Base-by-base conservation (phyloP, 2,329 filamentous ascomycete species). In the Thelonectria olida region DNA sequence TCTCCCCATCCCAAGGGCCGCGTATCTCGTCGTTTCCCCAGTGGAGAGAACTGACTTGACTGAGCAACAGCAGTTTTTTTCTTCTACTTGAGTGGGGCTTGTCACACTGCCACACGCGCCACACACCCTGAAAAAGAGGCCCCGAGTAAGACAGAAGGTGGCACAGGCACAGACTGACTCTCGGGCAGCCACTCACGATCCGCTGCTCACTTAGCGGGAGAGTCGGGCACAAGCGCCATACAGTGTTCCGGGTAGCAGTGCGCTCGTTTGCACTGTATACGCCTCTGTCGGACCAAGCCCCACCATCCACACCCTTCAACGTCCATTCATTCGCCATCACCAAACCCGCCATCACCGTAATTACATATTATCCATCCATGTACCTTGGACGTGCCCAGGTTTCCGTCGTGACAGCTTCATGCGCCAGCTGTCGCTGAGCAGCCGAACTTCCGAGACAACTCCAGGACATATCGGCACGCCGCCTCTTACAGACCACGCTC, bases 341-440 rank as follows among this genome's bases (percentile, higher is more conserved):
- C 61, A 58, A 59, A 58, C 57, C 54, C 52, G 15, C 15, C 31
- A 34, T 34, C 12, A 34, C 31, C 31, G 31, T 12, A n/a, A n/a
- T n/a, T n/a, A n/a, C n/a, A n/a, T 34, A 34, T 34, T 34, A 61
- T 52, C 38, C 50, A 58, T 62, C 58, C 63, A 62, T 65, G 63
- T 54, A 59, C 41, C 31, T 62, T 67, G 52, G 45, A 34, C 39
- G 47, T 28, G 54, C 41, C 54, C n/a, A 48, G 62, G 36, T 62
- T 47, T 57, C 57, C 36, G 61, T 58, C 49, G 61, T 65, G 56
- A 61, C 39, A 65, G 59, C 56, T 60, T 67, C 58, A 66, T 64
- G 56, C 41, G 57, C 47, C 62, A 57, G 34, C 42, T 54, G 44
- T 61, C 31, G 41, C 41, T 57, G 58, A 62, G 39, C 53, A 52